A percentile compares a stretch with the other conserved stretches of the same genome.
Evolutionary conservation across 2,329 filamentous ascomycete species (phyloP).

Genomic region (Pyricularia pennisetigena): DNA sequence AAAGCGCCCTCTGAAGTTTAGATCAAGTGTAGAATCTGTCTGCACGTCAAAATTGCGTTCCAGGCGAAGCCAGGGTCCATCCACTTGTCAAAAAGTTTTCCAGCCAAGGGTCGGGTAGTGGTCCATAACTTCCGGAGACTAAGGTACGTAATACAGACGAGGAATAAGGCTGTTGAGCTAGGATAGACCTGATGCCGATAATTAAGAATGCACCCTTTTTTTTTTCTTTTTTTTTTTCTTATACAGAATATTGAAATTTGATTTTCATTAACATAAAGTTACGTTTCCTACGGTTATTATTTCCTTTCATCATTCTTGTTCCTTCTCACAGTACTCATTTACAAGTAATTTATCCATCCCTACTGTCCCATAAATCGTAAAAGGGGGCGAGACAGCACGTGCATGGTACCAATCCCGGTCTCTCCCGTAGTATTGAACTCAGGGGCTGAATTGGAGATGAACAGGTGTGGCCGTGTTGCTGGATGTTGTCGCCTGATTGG

Average conservation of each 20-base stretch:
- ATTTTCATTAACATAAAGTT: no score
- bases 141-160: neutral
- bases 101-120: neutral
- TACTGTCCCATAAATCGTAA: neutral
- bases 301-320: neutral
- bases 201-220: neutral
- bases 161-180: neutral
- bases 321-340: neutral
- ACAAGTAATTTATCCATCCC: neutral
- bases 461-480: neutral
- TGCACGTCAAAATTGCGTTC: neutral
- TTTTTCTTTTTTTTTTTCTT: neutral
- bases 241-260: no score
- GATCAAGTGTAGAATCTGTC: neutral
- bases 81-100: neutral
- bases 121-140: neutral
- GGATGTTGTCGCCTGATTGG: neutral
- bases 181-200: neutral
- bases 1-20: neutral
- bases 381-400: neutral
- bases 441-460: neutral
- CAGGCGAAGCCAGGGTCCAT: neutral
- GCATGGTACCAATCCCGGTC: neutral
- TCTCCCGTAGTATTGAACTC: neutral
- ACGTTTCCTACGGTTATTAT: no score